Evolutionary conservation across 2,329 filamentous ascomycete genomes (phyloP), one percentile per base, ranked within the genome.

Genomic region (Apiospora hydei): DNA sequence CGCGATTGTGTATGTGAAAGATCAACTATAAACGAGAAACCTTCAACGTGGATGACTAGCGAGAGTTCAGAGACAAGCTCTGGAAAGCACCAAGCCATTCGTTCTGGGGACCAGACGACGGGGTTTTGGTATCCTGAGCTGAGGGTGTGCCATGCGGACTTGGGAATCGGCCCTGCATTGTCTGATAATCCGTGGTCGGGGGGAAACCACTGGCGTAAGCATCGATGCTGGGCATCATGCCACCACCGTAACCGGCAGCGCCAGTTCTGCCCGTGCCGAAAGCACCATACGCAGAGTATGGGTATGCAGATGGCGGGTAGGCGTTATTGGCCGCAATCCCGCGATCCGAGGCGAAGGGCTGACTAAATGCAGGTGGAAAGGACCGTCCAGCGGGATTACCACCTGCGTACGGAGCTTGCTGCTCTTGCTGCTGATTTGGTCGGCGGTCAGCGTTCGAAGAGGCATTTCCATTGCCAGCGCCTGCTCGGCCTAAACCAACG

Each of bases 61-160:
- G 87, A 75, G 89, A 88, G 78, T 93, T 93, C 74, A 95, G 87
- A 2, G 93, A 95, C 24, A 95, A 83, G 13, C 92, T 89, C 80
- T 94, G 92, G 80, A 94, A 94, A 7, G 87, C 82, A 70, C 84
- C 84, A 38, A 87, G 83, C 91, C 92, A 93, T 69, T 93, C 91
- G 67, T 86, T 84, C 77, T 86, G 86, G 43, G 81, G 80, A 69
- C 81, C 79, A 72, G 88, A 82, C 68, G 72, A 75, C 18, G 78
- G 79, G 13, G 79, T 51, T 73, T 76, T 44, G 75, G 80, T 75
- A 70, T 81, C 73, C 74, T 75, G 83, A 78, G 73, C 82, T 83
- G 74, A 83, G 69, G 77, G 71, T 72, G 77, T 70, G 72, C 76
- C 64, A 67, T 81, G 79, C 1, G 79, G 80, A 71, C 79, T 83